Percentiles rank a stretch among this genome's conserved stretches.
Evolutionary conservation across 1,139 yeast genomes (phyloP).

Genomic region (Candida tropicalis): DNA sequence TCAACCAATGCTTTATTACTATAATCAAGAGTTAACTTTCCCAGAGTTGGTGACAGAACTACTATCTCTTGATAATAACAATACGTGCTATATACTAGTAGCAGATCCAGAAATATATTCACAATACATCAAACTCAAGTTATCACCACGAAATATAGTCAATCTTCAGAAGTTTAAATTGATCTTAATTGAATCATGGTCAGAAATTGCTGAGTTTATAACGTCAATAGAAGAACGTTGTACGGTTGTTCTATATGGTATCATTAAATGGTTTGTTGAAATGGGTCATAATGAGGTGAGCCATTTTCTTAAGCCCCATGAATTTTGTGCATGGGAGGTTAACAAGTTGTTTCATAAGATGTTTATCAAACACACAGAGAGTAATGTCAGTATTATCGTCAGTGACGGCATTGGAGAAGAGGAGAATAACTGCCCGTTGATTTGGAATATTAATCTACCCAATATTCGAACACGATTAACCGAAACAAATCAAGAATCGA

Average conservation of each 20-base stretch:
- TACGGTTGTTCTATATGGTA: constrained; percentile 12
- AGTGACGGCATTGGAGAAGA: constrained; percentile 11
- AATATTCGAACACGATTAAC: constrained; percentile 1
- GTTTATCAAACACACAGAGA: constrained; percentile 6
- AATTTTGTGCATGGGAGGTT: constrained; percentile 13
- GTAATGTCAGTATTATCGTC: constrained; percentile 7
- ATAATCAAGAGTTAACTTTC: constrained; percentile 10
- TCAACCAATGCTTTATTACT: constrained; percentile 12
- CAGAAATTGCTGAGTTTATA: constrained; percentile 13
- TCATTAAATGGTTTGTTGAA: constrained; percentile 13
- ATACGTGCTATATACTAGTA: constrained; percentile 9
- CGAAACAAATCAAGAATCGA: not conserved
- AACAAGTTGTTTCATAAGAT: constrained; percentile 13
- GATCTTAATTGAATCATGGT: constrained; percentile 15
- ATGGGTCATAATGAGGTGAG: constrained; percentile 8
- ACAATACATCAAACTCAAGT: not conserved
- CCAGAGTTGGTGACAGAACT: constrained; percentile 8
- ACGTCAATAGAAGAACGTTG: not conserved
- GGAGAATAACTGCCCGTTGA: constrained; percentile 8
- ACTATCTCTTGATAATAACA: not conserved
- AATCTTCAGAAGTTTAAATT: constrained; percentile 7
- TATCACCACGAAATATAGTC: constrained; percentile 7
- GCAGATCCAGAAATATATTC: constrained; percentile 11
- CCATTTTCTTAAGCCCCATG: constrained; percentile 6
- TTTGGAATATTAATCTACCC: constrained; percentile 10